Base-by-base conservation (phyloP, 2,329 filamentous ascomycete genomes). In the Fusarium subtropicale region DNA sequence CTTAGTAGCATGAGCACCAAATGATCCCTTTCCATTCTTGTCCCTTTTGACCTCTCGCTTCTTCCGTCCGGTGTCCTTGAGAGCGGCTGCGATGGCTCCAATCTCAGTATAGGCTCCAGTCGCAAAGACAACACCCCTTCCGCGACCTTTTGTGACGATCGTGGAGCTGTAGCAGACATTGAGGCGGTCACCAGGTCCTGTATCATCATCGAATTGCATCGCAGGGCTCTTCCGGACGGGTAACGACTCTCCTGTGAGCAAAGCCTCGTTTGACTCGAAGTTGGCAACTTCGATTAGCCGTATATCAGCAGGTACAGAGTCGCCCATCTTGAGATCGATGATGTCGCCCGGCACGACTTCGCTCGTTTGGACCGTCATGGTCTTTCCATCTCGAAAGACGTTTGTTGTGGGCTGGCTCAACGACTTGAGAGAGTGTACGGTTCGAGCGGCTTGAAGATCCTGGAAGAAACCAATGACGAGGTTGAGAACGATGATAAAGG, bases 121-220 rank as follows among this genome's bases (percentile, higher is more conserved):
- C 12, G 86, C 85, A 60, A 88, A 85, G 22, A 90, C 87, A 41
- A 90, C 83, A 58, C 87, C 88, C 26, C 80, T 85, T 30, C 84
- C 87, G 53, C 88, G 83, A 20, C 88, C 88, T 66, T 87, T 87
- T 16, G 87, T 89, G 47, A 90, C 86, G 28, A 85, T 88, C 3
- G 86, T 88, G 20, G 86, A 88, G 72, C 86, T 88, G 72, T 87
- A 90, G n/a, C 85, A 87, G 60, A 90, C 84, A 71, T 90, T 90
- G 58, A 86, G 82, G 2, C 87, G 83, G 69, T 90, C 88, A 34
- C 87, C 88, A 3, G 80, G 75, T 12, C 79, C 79, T 0, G 79
- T 84, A 26, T 82, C 81, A 1, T 75, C 73, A 31, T 75, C 68
- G 45, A 83, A 83, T 38, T 82, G 80, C 47, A 78, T 76, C 16